Evolutionary conservation across 352 stramenopile genomes (phyloP), one percentile per base, ranked within the genome.

Genomic region (Aphanomyces invadans): DNA sequence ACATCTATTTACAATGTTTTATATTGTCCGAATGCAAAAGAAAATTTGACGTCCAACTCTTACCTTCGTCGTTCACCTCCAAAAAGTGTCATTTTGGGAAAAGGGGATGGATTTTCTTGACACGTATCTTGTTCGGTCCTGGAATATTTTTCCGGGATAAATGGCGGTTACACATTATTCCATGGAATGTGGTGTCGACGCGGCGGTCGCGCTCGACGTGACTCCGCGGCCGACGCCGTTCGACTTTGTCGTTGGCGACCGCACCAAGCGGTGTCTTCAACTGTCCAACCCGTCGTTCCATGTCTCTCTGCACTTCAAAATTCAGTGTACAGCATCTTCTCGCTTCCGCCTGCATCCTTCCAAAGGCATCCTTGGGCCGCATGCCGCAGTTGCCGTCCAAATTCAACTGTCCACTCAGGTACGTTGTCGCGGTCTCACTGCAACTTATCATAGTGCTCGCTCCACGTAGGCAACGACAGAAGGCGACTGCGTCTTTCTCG

Each of bases 391-490:
- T 15, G 11, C 42, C n/a, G 55, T 63, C 26, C 31, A 52, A 9
- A 63, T 63, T 26, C 55, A 63, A 48, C 42, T 63, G n/a, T 29
- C 55, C 10, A 26, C 55, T 7, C 55, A 63, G 38, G 55, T 63
- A 36, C 23, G 26, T 21, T 48, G 55, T 4, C n/a, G n/a, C n/a
- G 15, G 19, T 63, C 10, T n/a, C 15, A 15, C 7, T 55, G 48
- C 48, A 33, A 15, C 7, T 15, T 5, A 5, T 23, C 25, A 21
- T 4, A 25, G 23, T 11, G 4, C 12, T 3, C 48, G n/a, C 28
- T 17, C 23, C 0, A 46, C n/a, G 49, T 63, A 63, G 55, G 48
- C 1, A 5, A n/a, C 25, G 23, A 33, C 5, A 5, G 42, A 63
- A 49, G 32, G 11, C 23, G 29, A 63, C 25, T 63, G 55, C 25